Percentiles rank a stretch among this genome's conserved stretches.
Conservation (phyloP, 257 asterid genomes). For the Ehretia macrophylla region DNA sequence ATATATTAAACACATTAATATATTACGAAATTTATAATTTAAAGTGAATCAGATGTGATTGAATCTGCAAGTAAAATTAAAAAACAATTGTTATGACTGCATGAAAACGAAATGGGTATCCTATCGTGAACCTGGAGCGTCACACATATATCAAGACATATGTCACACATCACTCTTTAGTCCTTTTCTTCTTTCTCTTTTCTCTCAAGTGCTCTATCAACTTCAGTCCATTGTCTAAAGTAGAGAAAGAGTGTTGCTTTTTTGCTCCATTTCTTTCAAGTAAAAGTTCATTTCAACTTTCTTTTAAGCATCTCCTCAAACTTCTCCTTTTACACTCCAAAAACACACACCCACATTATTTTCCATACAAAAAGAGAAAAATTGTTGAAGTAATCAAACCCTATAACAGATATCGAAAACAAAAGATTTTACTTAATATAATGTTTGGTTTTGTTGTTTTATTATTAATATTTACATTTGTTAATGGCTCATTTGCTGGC, state of each 20-base stretch:
- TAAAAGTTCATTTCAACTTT: background rate
- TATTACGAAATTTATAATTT: too few species aligned
- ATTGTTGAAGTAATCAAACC: background rate
- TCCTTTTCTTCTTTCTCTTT: background rate
- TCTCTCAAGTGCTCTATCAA: background rate
- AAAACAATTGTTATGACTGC: too few species aligned
- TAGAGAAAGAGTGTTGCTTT: background rate
- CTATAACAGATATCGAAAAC: too few species aligned
- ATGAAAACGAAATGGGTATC: background rate
- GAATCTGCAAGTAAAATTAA: too few species aligned
- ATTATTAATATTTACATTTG: background rate
- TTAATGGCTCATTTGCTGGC: conserved; percentile 32
- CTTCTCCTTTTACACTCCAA: conserved; percentile 1
- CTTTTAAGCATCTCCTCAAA: conserved; percentile 6
- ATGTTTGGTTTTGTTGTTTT: background rate
- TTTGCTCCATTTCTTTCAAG: conserved; percentile 7
- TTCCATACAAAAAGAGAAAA: background rate
- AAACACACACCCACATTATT: background rate
- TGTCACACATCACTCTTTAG: background rate
- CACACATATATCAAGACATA: conserved; percentile 10
- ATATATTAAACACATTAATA: too few species aligned
- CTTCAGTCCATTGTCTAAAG: background rate
- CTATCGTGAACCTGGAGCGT: background rate
- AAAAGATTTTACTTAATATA: background rate
- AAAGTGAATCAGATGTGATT: too few species aligned